These are phyloP conservation scores for Pyrenula aspistea DNA, from an alignment of 495 filamentous ascomycete species.

Conservation along the genomic window DNA sequence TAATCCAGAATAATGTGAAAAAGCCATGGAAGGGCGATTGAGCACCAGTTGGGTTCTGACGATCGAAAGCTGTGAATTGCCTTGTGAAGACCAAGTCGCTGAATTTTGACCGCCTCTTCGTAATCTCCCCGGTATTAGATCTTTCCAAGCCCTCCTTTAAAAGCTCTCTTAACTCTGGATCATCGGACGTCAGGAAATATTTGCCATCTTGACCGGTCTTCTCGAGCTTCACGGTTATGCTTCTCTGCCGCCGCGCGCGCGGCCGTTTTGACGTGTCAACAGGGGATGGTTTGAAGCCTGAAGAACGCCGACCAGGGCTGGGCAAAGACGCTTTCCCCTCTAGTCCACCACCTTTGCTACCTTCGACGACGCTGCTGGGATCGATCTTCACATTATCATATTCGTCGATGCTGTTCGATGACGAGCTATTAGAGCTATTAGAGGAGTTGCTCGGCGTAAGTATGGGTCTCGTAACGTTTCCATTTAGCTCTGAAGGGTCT, in stretches of 20 bases:
- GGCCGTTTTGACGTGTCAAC: not conserved
- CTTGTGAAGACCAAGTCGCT: conserved; percentile 56
- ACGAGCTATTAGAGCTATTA: not conserved
- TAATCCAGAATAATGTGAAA: conserved; percentile 66
- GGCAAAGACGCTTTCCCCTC: not conserved
- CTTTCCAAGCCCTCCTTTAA: conserved; percentile 33
- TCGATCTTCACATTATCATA: conserved; percentile 16
- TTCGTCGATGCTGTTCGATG: conserved; percentile 16
- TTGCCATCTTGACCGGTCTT: conserved; percentile 28
- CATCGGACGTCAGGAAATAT: conserved; percentile 44
- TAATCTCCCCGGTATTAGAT: conserved; percentile 20
- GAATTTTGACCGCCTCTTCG: conserved; percentile 37
- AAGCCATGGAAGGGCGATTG: conserved; percentile 61
- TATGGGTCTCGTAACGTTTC: not conserved
- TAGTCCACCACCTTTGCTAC: conserved; percentile 7
- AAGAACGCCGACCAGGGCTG: not conserved
- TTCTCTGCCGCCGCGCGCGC: conserved; percentile 11
- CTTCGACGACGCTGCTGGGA: conserved; percentile 8
- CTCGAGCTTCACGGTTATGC: conserved; percentile 33
- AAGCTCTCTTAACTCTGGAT: conserved; percentile 40
- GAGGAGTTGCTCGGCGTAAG: not conserved
- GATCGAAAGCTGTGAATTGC: conserved; percentile 59
- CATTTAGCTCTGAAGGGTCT: not conserved
- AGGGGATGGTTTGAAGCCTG: not conserved
- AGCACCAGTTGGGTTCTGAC: conserved; percentile 42